These are phyloP conservation scores for Mycena filopes DNA, from an alignment of 768 basidiomycete species.

Conservation along the genomic window DNA sequence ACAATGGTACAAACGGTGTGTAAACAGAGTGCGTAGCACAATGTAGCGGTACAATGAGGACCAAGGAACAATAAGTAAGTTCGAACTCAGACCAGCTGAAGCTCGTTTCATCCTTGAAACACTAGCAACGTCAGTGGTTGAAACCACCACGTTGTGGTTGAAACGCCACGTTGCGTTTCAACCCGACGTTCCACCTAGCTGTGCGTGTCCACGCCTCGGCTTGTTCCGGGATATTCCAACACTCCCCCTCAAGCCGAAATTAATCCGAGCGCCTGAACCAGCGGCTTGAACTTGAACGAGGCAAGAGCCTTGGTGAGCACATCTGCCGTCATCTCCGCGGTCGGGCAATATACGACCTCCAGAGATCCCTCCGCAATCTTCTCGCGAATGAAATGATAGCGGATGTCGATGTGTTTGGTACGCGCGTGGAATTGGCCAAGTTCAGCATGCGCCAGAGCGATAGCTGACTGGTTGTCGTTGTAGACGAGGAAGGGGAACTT, in stretches of 20 bases:
- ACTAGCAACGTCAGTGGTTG: too few species aligned
- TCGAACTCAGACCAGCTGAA: too few species aligned
- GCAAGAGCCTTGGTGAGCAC: conserved; percentile 23
- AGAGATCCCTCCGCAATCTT: conserved; percentile 4
- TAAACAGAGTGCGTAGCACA: too few species aligned
- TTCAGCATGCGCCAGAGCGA: conserved; percentile 17
- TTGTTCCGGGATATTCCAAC: conserved; percentile 9
- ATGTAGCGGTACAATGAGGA: too few species aligned
- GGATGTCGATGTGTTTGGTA: conserved; percentile 23
- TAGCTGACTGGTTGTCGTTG: conserved; percentile 21
- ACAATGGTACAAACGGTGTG: too few species aligned
- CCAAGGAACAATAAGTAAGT: too few species aligned
- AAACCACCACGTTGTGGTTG: too few species aligned
- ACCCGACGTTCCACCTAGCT: too few species aligned
- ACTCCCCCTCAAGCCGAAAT: conserved; percentile 28
- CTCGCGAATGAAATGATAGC: conserved; percentile 21
- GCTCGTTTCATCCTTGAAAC: too few species aligned
- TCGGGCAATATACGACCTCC: conserved; percentile 15
- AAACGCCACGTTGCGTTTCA: too few species aligned
- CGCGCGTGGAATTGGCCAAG: conserved; percentile 18
- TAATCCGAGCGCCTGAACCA: conserved; percentile 11
- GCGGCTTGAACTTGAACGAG: conserved; percentile 23
- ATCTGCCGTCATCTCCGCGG: conserved; percentile 22
- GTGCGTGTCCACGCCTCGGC: background rate
- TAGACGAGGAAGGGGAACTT: conserved; percentile 28